These are phyloP conservation scores for Globisporangium perplexum DNA, from an alignment of 352 stramenopile genomes.

Conservation along the genomic window DNA sequence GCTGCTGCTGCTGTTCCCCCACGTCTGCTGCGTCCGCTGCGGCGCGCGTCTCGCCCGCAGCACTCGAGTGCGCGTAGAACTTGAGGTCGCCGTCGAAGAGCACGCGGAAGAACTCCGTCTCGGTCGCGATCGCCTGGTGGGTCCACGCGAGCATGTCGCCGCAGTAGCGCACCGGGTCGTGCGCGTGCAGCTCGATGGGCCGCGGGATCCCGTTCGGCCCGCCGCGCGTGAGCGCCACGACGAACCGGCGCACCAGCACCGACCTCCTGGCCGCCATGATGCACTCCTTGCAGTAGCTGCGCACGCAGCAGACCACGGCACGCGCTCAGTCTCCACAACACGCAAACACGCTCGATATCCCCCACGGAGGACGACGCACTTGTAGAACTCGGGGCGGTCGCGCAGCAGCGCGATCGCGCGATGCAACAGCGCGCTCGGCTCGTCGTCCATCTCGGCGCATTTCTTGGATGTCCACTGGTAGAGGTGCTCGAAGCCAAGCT, in stretches of 20 bases:
- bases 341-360: not conserved
- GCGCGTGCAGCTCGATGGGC: constrained; percentile 85
- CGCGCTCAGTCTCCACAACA: not conserved
- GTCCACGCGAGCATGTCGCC: constrained; percentile 88
- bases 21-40: not conserved
- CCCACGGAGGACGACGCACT: constrained; percentile 22
- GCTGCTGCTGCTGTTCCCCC: constrained; percentile 9
- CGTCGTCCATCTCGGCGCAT: constrained; percentile 59
- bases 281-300: constrained; percentile 80
- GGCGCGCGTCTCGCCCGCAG: not conserved
- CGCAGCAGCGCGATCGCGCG: constrained; percentile 59
- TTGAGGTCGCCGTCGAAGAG: constrained; percentile 64
- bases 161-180: constrained; percentile 84
- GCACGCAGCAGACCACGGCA: not conserved
- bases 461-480: constrained; percentile 86
- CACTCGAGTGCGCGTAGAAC: constrained; percentile 7
- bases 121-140: constrained; percentile 76
- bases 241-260: constrained; percentile 68
- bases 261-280: constrained; percentile 45
- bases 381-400: constrained; percentile 74
- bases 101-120: constrained; percentile 76
- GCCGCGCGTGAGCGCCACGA: constrained; percentile 67
- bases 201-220: constrained; percentile 66
- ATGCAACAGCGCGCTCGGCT: constrained; percentile 61
- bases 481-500: constrained; percentile 78